Conservation (phyloP, 805 yeast genomes). For the Myxozyma vanderwaltii region DNA sequence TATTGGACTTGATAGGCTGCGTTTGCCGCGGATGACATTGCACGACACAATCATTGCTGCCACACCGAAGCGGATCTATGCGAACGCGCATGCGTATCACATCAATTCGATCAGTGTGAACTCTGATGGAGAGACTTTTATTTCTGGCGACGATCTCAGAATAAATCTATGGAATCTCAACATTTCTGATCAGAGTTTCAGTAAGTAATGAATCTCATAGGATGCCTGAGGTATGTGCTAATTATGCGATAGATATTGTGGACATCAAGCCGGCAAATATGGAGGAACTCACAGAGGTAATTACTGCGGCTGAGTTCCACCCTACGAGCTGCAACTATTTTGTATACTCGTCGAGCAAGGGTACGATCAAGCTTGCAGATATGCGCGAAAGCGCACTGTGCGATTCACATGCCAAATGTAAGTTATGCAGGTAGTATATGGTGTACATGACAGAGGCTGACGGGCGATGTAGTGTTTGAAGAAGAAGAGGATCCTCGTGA, state of each 20-base stretch:
- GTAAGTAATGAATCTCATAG: constrained; percentile 3
- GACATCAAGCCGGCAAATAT: constrained; percentile 97
- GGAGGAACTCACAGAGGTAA: constrained; percentile 98
- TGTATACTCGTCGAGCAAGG: constrained; percentile 94
- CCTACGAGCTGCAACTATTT: constrained; percentile 89
- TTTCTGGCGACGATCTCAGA: constrained; percentile 90
- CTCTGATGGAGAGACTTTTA: constrained; percentile 93
- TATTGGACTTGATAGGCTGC: constrained; percentile 48
- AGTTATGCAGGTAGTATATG: neutral
- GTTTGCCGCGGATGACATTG: constrained; percentile 83
- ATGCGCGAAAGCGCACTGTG: constrained; percentile 96
- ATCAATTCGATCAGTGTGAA: constrained; percentile 93
- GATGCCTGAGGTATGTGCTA: neutral
- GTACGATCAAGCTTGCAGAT: constrained; percentile 91
- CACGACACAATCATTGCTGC: constrained; percentile 96
- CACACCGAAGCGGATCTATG: constrained; percentile 84
- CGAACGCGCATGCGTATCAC: constrained; percentile 98
- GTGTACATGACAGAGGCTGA: constrained; percentile 55
- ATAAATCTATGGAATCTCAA: constrained; percentile 94
- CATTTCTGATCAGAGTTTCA: constrained; percentile 91
- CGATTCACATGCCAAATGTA: constrained; percentile 69
- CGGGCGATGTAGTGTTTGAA: constrained; percentile 84
- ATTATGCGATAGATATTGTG: constrained; percentile 59
- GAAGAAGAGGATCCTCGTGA: constrained; percentile 90
- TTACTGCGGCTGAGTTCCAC: constrained; percentile 95